phyloP scores from a whole-genome alignment of 2,329 filamentous ascomycete genomes.

The Paecilomyces sp. region DNA sequence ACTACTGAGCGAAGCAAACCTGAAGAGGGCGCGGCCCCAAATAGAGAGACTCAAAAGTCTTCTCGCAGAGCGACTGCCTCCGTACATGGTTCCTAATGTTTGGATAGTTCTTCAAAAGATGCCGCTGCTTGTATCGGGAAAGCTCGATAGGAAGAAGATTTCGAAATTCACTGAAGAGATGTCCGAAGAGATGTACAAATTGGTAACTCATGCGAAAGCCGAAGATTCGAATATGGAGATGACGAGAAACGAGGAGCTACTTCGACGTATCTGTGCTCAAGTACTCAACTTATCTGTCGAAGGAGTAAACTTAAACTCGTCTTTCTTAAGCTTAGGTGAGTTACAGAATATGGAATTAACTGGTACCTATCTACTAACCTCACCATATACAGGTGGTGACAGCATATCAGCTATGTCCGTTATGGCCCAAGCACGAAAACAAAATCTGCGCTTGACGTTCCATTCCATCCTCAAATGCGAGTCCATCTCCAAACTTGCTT shows the following conservation, averaged over 20 bases:
- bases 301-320: slow-evolving; percentile 26
- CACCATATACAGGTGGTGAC: slow-evolving; percentile 23
- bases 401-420: slow-evolving; percentile 34
- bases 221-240: slow-evolving; percentile 11
- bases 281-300: slow-evolving; percentile 27
- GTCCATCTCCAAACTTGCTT: slow-evolving; percentile 23
- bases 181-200: slow-evolving; percentile 31
- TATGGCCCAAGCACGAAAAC: slow-evolving; percentile 29
- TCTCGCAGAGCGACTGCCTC: slow-evolving; percentile 35
- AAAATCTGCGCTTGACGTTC: slow-evolving; percentile 24
- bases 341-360: slow-evolving; percentile 4
- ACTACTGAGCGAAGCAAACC: slow-evolving; percentile 19
- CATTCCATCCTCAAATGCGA: slow-evolving; percentile 27
- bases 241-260: slow-evolving; percentile 10
- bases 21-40: slow-evolving; percentile 16
- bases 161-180: slow-evolving; percentile 39
- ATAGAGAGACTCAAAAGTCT: slow-evolving; percentile 29
- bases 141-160: slow-evolving; percentile 33
- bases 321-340: slow-evolving; percentile 31
- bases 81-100: slow-evolving; percentile 39
- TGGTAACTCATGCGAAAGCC: slow-evolving; percentile 15
- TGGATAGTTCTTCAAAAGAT: slow-evolving; percentile 34
- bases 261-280: slow-evolving; percentile 26
- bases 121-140: slow-evolving; percentile 30
- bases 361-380: neutral